Conservation (phyloP, 805 yeast species). For the Saccharomycopsis capsularis region DNA sequence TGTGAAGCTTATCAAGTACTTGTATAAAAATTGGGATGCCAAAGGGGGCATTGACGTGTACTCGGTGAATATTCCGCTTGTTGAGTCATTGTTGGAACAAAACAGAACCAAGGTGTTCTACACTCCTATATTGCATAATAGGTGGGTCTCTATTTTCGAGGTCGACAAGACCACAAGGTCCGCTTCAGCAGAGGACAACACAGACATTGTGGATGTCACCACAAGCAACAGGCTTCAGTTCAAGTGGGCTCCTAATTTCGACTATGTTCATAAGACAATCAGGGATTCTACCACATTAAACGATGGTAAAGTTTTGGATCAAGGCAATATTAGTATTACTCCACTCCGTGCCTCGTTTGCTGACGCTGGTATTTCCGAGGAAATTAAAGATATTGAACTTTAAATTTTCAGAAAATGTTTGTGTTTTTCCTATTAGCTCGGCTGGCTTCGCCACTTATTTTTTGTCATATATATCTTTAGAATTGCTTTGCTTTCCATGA, state of each 20-base stretch:
- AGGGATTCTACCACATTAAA: constrained; percentile 38
- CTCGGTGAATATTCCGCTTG: constrained; percentile 77
- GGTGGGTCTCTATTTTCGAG: constrained; percentile 57
- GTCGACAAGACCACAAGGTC: constrained; percentile 20
- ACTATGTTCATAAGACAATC: constrained; percentile 51
- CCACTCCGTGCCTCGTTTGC: constrained; percentile 68
- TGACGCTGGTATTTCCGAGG: constrained; percentile 51
- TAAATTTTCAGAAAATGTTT: too few species aligned
- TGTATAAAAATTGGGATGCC: constrained; percentile 49
- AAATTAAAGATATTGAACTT: too few species aligned
- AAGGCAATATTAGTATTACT: constrained; percentile 60
- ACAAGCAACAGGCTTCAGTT: constrained; percentile 43
- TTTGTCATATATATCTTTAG: too few species aligned
- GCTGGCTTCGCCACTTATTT: too few species aligned
- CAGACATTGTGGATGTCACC: constrained; percentile 45
- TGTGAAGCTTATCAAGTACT: constrained; percentile 52
- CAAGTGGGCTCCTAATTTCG: constrained; percentile 81
- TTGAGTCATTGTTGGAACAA: constrained; percentile 39
- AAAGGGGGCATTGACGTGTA: constrained; percentile 53
- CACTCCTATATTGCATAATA: constrained; percentile 75
- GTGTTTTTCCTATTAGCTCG: too few species aligned
- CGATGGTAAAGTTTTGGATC: constrained; percentile 65
- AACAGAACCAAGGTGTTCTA: constrained; percentile 55
- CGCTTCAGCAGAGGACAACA: constrained; percentile 21
- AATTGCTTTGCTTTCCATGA: too few species aligned